These are phyloP conservation scores for Podospora sp. DNA, from an alignment of 495 filamentous ascomycete species.

Conservation along the genomic window DNA sequence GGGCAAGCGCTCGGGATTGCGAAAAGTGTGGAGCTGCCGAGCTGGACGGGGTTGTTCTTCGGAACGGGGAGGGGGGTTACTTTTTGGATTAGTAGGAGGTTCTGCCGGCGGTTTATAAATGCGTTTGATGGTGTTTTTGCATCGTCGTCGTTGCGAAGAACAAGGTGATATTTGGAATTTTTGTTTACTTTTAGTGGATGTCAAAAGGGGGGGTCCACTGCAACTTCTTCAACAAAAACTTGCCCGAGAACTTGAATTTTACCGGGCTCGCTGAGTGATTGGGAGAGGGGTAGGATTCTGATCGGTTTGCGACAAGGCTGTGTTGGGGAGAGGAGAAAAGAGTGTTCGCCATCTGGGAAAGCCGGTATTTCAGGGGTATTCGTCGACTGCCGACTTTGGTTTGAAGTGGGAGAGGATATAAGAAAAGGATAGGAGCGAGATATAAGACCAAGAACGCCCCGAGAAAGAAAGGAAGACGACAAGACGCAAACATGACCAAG, in stretches of 20 bases:
- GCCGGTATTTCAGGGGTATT: too few relatives aligned
- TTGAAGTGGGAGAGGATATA: too few relatives aligned
- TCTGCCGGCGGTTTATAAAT: background rate
- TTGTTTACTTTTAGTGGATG: background rate
- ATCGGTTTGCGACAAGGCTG: too few relatives aligned
- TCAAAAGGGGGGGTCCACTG: background rate
- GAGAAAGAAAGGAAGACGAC: background rate
- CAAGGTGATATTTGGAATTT: background rate
- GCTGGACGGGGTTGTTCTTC: too few relatives aligned
- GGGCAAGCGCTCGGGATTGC: background rate
- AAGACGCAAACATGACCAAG: conserved; percentile 21
- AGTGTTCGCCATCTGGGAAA: too few relatives aligned
- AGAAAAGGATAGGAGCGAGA: background rate
- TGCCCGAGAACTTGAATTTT: too few relatives aligned
- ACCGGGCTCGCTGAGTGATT: too few relatives aligned
- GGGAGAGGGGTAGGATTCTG: too few relatives aligned
- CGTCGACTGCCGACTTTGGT: too few relatives aligned
- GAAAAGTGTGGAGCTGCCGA: background rate
- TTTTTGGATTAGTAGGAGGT: background rate
- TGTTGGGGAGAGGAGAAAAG: too few relatives aligned
- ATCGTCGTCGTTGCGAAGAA: background rate
- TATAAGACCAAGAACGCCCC: background rate
- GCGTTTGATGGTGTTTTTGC: background rate
- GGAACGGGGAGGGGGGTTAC: background rate
- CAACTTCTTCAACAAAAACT: too few relatives aligned